A percentile compares a stretch with the other conserved stretches of the same genome.
Evolutionary conservation across 2,329 filamentous ascomycete species (phyloP).

Genomic region (Aspergillaceae sp.): DNA sequence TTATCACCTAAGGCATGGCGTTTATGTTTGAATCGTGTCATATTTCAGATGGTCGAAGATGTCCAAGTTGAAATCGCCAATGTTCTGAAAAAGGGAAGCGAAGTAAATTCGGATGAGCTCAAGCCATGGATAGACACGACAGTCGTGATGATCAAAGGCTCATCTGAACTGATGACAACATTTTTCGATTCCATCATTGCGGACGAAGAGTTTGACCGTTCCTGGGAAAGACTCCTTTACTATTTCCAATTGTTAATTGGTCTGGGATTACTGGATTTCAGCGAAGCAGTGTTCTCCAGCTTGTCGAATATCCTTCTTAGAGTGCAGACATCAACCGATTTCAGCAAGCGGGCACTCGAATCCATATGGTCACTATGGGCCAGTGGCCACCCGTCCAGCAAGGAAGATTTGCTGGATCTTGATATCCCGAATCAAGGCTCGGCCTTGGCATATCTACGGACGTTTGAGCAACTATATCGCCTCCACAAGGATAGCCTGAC

Average conservation of each 20-base stretch:
- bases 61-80: conserved; percentile 48
- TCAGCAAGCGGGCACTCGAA: conserved; percentile 45
- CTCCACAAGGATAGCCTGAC: conserved; percentile 59
- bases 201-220: conserved; percentile 57
- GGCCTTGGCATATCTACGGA: conserved; percentile 72
- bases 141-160: conserved; percentile 63
- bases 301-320: conserved; percentile 52
- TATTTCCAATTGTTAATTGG: conserved; percentile 59
- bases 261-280: conserved; percentile 59
- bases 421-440: conserved; percentile 66
- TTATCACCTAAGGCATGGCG: conserved; percentile 73
- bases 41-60: conserved; percentile 67
- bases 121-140: conserved; percentile 66
- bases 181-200: conserved; percentile 65
- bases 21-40: conserved; percentile 68
- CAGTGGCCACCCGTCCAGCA: conserved; percentile 50
- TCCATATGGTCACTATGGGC: conserved; percentile 64
- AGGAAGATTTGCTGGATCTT: conserved; percentile 34
- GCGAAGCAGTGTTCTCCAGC: conserved; percentile 61
- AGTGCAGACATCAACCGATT: conserved; percentile 36
- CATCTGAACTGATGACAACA: conserved; percentile 63
- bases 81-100: conserved; percentile 8
- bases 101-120: conserved; percentile 19
- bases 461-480: conserved; percentile 68
- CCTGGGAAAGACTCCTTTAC: conserved; percentile 67